Evolutionary conservation across 805 yeast species (phyloP).

Genomic region (Wickerhamiella musiphila): DNA sequence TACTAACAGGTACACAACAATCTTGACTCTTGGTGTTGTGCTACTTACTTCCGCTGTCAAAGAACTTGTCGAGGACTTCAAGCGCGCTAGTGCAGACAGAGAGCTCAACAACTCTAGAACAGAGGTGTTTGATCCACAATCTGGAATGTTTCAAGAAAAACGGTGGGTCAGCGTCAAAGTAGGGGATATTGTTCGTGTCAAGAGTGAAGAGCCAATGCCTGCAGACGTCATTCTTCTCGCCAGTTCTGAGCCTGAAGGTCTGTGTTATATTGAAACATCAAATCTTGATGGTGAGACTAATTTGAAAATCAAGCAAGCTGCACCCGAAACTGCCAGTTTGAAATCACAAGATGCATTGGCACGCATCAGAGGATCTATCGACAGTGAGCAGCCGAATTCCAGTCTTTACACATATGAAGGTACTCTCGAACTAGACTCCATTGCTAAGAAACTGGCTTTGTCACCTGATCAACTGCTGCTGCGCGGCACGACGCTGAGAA

Average conservation of each 20-base stretch:
- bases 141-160: conserved; percentile 45
- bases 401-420: conserved; percentile 93
- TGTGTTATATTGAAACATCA: conserved; percentile 94
- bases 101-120: conserved; percentile 72
- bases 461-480: conserved; percentile 81
- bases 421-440: conserved; percentile 33
- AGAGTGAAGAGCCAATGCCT: conserved; percentile 80
- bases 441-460: conserved; percentile 34
- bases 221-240: conserved; percentile 76
- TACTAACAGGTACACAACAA: conserved; percentile 87
- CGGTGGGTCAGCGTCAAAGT: conserved; percentile 80
- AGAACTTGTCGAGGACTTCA: conserved; percentile 79
- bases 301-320: conserved; percentile 81
- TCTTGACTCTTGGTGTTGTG: conserved; percentile 76
- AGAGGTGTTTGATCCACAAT: conserved; percentile 36
- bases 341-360: conserved; percentile 41
- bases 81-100: conserved; percentile 72
- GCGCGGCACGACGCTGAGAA: conserved; percentile 89
- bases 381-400: conserved; percentile 87
- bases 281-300: conserved; percentile 97
- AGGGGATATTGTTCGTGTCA: conserved; percentile 77
- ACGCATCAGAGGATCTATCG: conserved; percentile 36
- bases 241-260: conserved; percentile 95
- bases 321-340: conserved; percentile 54
- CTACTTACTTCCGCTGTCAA: conserved; percentile 80